Conservation (phyloP, 495 filamentous ascomycete species). For the Darksidea phi region DNA sequence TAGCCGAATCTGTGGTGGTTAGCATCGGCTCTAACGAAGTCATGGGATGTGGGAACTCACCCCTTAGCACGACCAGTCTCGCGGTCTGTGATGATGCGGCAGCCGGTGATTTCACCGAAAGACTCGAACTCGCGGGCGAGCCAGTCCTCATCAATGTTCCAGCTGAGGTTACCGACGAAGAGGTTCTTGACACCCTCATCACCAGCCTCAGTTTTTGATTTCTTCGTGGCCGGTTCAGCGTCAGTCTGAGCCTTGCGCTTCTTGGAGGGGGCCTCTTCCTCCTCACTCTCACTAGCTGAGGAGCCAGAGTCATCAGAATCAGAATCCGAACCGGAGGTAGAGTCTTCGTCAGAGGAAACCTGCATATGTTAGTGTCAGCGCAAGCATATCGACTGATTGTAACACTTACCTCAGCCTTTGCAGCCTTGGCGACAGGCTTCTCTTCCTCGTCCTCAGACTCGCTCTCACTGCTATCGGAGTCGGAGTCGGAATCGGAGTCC, state of each 20-base stretch:
- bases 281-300: conserved; percentile 48
- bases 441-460: conserved; percentile 22
- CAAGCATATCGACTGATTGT: neutral
- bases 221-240: conserved; percentile 67
- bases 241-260: conserved; percentile 87
- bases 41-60: conserved; percentile 51
- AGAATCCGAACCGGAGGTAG: conserved; percentile 44
- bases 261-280: conserved; percentile 59
- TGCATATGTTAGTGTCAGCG: neutral
- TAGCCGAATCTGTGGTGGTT: conserved; percentile 74
- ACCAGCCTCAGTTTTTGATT: conserved; percentile 69
- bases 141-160: conserved; percentile 92
- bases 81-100: conserved; percentile 81
- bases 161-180: conserved; percentile 92
- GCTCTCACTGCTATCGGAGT: conserved; percentile 29
- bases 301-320: conserved; percentile 36
- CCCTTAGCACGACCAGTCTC: conserved; percentile 83
- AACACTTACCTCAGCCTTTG: conserved; percentile 32
- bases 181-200: conserved; percentile 64
- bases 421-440: conserved; percentile 29
- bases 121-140: conserved; percentile 81
- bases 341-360: conserved; percentile 25
- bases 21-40: conserved; percentile 30
- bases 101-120: conserved; percentile 73
- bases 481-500: conserved; percentile 27